These are phyloP conservation scores for Termitomyces sp. DNA, from an alignment of 768 basidiomycete species.

Conservation along the genomic window DNA sequence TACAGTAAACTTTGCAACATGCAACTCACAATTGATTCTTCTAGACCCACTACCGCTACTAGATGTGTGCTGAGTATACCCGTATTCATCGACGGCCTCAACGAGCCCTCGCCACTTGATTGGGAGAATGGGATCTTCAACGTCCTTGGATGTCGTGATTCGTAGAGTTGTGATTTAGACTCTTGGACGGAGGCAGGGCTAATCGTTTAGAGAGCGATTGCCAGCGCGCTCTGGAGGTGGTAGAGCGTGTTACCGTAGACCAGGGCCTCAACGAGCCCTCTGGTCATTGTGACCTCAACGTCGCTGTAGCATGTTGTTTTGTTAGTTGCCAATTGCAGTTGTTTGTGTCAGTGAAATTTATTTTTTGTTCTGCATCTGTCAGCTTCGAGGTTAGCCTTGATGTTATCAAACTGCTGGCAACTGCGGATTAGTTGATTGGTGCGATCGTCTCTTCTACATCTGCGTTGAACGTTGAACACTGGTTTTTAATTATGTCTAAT, in stretches of 20 bases:
- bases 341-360: not conserved
- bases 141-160: slow-evolving; percentile 56
- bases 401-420: not conserved
- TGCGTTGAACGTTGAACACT: not conserved
- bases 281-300: slow-evolving; percentile 17
- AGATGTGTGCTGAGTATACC: slow-evolving; percentile 28
- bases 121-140: slow-evolving; percentile 66
- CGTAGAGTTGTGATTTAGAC: slow-evolving; percentile 46
- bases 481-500: not conserved
- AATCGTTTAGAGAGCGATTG: slow-evolving; percentile 22
- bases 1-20: not conserved
- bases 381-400: not conserved
- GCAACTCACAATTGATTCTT: not conserved
- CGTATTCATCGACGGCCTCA: slow-evolving; percentile 63
- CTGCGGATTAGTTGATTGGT: not conserved
- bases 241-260: slow-evolving; percentile 13
- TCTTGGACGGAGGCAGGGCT: slow-evolving; percentile 45
- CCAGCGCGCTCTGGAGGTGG: slow-evolving; percentile 13
- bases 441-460: not conserved
- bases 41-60: slow-evolving; percentile 48
- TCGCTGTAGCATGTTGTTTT: slow-evolving; percentile 5
- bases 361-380: not conserved
- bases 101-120: slow-evolving; percentile 68
- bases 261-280: slow-evolving; percentile 59
- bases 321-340: not conserved